A percentile compares a stretch with the other conserved stretches of the same genome.
phyloP scores from a whole-genome alignment of 2,329 filamentous ascomycete species.

The Xylaria arbuscula region DNA sequence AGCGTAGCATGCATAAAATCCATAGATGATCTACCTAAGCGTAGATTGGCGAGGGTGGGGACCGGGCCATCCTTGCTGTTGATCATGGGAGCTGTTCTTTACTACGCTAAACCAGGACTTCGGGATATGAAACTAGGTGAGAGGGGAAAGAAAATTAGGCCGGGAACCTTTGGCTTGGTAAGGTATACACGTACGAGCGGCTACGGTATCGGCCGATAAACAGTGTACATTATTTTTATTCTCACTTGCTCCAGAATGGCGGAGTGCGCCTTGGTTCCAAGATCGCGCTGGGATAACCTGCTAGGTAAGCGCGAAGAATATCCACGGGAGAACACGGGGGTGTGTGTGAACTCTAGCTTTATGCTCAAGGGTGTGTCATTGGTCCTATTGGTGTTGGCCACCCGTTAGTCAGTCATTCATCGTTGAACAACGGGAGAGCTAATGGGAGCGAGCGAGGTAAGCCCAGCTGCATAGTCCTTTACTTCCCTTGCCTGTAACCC shows the following conservation, averaged over 20 bases:
- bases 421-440: slow-evolving; percentile 4
- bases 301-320: not conserved
- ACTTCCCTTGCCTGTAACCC: not conserved
- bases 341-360: not conserved
- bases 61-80: not conserved
- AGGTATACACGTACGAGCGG: not conserved
- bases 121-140: not conserved
- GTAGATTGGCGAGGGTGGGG: slow-evolving; percentile 1
- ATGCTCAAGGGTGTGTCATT: slow-evolving; percentile 1
- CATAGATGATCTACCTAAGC: not conserved
- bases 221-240: not conserved
- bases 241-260: not conserved
- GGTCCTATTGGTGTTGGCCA: not conserved
- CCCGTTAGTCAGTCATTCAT: not conserved
- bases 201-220: not conserved
- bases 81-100: not conserved
- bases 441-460: not conserved
- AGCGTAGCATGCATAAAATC: not conserved
- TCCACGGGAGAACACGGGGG: not conserved
- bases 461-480: not conserved
- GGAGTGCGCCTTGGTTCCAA: slow-evolving; percentile 1
- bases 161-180: not conserved
- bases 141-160: not conserved
- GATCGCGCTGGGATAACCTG: not conserved
- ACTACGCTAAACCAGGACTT: not conserved